phyloP scores from a whole-genome alignment of 2,329 filamentous ascomycete species.

The Trichoderma lentiforme region DNA sequence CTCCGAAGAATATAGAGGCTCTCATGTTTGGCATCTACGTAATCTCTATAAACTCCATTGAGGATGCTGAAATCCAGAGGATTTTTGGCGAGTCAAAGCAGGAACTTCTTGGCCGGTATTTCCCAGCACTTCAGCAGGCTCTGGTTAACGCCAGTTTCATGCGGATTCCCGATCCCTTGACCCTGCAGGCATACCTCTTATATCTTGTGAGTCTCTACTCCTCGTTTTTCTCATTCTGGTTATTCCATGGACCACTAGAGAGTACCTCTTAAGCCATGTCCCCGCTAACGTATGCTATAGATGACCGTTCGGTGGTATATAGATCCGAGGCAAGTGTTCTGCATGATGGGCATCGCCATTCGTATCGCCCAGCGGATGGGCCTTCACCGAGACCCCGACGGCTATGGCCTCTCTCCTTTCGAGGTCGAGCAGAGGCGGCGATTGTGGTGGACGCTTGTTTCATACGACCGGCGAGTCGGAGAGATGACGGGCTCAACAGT shows the following conservation, averaged over 20 bases:
- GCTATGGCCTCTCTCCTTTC: conserved; percentile 52
- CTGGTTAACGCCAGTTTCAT: conserved; percentile 66
- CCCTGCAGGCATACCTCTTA: conserved; percentile 65
- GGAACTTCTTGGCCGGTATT: conserved; percentile 50
- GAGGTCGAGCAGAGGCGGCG: conserved; percentile 69
- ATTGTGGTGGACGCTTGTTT: conserved; percentile 69
- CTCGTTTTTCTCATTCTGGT: not conserved
- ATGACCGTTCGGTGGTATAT: conserved; percentile 52
- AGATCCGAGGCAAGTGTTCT: conserved; percentile 50
- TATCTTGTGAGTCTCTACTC: conserved; percentile 53
- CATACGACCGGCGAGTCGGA: conserved; percentile 65
- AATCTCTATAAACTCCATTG: conserved; percentile 56
- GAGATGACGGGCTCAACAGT: conserved; percentile 62
- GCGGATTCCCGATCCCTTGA: conserved; percentile 59
- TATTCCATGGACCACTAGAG: not conserved
- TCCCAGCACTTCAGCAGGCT: conserved; percentile 60
- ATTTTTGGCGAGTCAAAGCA: conserved; percentile 54
- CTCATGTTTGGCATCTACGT: conserved; percentile 66
- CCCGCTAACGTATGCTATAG: conserved; percentile 22
- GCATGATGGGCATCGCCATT: conserved; percentile 60
- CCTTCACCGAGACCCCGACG: conserved; percentile 60
- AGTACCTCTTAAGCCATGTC: not conserved
- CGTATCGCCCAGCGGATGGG: conserved; percentile 67
- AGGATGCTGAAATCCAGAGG: conserved; percentile 51
- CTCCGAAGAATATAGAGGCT: conserved; percentile 57